Evolutionary conservation across 148 eudicot genomes (phyloP), one percentile per base, ranked within the genome.

Genomic region (Amaranthus cruentus): DNA sequence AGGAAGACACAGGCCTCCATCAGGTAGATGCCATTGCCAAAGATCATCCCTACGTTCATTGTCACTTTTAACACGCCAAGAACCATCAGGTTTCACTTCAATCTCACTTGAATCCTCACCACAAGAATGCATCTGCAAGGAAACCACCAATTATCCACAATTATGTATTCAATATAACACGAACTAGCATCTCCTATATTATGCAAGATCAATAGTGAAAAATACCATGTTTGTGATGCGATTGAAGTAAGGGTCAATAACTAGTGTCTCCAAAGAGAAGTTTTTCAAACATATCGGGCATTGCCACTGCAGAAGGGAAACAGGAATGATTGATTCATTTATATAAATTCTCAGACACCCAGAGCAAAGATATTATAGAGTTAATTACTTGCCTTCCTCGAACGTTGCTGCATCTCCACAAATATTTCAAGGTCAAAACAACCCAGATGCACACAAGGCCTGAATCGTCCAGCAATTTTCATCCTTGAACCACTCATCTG

Each of bases 201-300:
- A 9, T 55, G 43, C 21, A 21, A 64, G 46, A 43, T 55, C 59
- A 14, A 47, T 65, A 44, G 38, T 44, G 69, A 42, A 69, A 3
- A 67, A 72, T 87, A 95, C 98, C 96, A 85, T 81, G 63, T 83
- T 77, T 52, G 97, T 86, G 73, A 95, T 90, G 76, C 93, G 89
- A 80, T 91, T 95, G 73, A 95, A 95, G 79, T 91, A 95, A 54
- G 98, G 97, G 75, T 95, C 98, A 65, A 95, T 84, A 71, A 95
- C 85, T 73, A 95, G 62, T 74, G 86, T 78, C 84, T 95, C 97
- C 80, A 90, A 70, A 61, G 93, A 70, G 80, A 87, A 95, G 77
- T 95, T 95, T 88, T 91, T 95, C 70, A 95, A 88, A 83, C 98
- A 95, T 64, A 88, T 85, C 64, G 98, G 98, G 77, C 98, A 95